Conservation (phyloP, 331 rosid genomes). For the Quercus phellos region DNA sequence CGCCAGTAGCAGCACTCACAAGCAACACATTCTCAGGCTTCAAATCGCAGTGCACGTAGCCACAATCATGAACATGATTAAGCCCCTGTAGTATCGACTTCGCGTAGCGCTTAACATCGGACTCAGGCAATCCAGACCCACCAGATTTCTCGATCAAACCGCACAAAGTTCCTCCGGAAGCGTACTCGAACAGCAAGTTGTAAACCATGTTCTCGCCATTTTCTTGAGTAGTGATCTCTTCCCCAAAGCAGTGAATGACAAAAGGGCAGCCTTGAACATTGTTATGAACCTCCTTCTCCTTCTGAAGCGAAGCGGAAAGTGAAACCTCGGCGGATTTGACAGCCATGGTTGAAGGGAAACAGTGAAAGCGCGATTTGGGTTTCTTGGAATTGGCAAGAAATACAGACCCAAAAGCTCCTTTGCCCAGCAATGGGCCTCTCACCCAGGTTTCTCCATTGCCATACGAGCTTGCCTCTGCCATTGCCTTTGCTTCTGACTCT, state of each 20-base stretch:
- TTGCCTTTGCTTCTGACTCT: not conserved
- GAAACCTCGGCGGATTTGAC: constrained; percentile 23
- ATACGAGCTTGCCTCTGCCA: not conserved
- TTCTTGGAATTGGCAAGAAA: constrained; percentile 5
- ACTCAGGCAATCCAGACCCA: constrained; percentile 14
- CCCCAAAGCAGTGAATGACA: constrained; percentile 12
- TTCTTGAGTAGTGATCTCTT: not conserved
- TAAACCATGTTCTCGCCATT: constrained; percentile 12
- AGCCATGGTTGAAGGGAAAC: constrained; percentile 25
- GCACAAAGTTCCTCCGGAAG: constrained; percentile 22
- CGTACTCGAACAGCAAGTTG: constrained; percentile 29
- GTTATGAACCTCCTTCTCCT: constrained; percentile 17
- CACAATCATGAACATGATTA: constrained; percentile 19
- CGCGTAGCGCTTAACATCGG: constrained; percentile 9
- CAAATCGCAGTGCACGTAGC: constrained; percentile 30
- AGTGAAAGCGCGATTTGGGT: not conserved
- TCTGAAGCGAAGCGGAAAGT: not conserved
- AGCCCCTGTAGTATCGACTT: constrained; percentile 23
- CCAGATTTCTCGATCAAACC: not conserved
- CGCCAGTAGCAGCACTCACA: not conserved
- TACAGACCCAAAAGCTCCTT: constrained; percentile 6
- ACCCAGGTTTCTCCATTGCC: not conserved
- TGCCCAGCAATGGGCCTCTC: constrained; percentile 4
- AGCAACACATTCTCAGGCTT: constrained; percentile 30
- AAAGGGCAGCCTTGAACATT: constrained; percentile 6